Evolutionary conservation across 192 early-diverging fungal species (phyloP).

Genomic region (Podila clonocystis): DNA sequence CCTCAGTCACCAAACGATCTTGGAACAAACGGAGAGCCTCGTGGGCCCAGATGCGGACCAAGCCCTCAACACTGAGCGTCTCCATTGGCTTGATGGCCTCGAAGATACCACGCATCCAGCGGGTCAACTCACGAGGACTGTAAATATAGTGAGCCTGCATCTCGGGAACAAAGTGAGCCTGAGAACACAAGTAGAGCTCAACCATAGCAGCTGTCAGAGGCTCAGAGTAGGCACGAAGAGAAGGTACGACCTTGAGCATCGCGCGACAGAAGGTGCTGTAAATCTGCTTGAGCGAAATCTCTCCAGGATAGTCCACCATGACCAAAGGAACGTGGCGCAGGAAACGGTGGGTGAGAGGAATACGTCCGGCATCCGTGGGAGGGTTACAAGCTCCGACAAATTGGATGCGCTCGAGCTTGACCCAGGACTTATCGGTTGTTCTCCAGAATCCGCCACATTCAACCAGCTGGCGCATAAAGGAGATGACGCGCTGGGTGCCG

Average conservation of each 20-base stretch:
- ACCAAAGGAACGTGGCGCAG: slow-evolving; percentile 96
- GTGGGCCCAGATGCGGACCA: slow-evolving; percentile 98
- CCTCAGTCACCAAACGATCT: slow-evolving; percentile 91
- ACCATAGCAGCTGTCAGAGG: slow-evolving; percentile 97
- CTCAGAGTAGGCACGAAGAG: slow-evolving; percentile 89
- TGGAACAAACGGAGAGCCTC: slow-evolving; percentile 98
- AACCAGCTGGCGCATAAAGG: slow-evolving; percentile 94
- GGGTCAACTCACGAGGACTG: slow-evolving; percentile 98
- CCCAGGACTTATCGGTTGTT: slow-evolving; percentile 90
- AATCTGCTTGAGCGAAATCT: slow-evolving; percentile 91
- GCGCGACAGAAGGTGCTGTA: slow-evolving; percentile 94
- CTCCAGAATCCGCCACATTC: slow-evolving; percentile 98
- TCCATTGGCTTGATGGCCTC: slow-evolving; percentile 93
- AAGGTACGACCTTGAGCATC: slow-evolving; percentile 92
- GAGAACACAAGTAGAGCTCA: slow-evolving; percentile 91
- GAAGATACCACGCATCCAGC: slow-evolving; percentile 98
- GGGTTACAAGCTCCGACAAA: slow-evolving; percentile 99
- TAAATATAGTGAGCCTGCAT: slow-evolving; percentile 99
- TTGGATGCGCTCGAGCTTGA: slow-evolving; percentile 96
- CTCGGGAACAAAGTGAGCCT: slow-evolving; percentile 94
- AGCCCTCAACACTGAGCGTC: slow-evolving; percentile 77
- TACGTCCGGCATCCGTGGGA: slow-evolving; percentile 98
- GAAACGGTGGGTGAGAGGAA: slow-evolving; percentile 95
- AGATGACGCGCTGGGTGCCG: slow-evolving; percentile 97
- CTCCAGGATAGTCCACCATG: slow-evolving; percentile 98